These are phyloP conservation scores for Clavaria fumosa DNA, from an alignment of 768 basidiomycete species.

Conservation along the genomic window DNA sequence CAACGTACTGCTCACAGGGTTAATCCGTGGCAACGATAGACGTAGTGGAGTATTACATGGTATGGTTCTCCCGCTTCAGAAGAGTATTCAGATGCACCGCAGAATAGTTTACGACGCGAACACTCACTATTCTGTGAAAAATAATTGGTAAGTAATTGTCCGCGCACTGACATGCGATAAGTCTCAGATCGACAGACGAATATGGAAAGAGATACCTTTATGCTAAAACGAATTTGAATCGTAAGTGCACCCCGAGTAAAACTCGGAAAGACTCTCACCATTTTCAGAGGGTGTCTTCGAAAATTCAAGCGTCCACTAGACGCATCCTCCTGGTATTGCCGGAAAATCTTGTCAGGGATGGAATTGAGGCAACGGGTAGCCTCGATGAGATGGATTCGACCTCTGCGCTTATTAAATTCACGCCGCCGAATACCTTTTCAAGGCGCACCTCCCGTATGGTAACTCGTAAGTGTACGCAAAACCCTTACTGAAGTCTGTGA, in stretches of 20 bases:
- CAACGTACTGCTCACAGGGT: conserved; percentile 49
- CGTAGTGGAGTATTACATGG: conserved; percentile 29
- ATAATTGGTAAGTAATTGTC: conserved; percentile 58
- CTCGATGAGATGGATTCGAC: conserved; percentile 44
- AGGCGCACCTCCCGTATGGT: conserved; percentile 30
- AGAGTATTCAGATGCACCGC: too few relatives aligned
- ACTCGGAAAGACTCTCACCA: conserved; percentile 26
- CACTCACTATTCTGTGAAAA: conserved; percentile 72
- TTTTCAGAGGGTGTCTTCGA: conserved; percentile 55
- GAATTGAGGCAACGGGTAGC: conserved; percentile 21
- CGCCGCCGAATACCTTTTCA: background rate
- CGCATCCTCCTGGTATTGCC: conserved; percentile 54
- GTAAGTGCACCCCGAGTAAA: background rate
- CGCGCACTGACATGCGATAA: conserved; percentile 39
- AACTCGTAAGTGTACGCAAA: conserved; percentile 40
- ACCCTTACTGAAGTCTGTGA: too few relatives aligned
- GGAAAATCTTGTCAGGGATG: conserved; percentile 46
- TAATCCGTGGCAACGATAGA: background rate
- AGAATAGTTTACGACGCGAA: conserved; percentile 4
- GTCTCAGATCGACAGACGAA: background rate
- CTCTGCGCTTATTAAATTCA: conserved; percentile 22
- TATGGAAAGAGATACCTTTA: conserved; percentile 32
- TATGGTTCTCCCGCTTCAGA: conserved; percentile 82
- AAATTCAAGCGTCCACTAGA: conserved; percentile 38
- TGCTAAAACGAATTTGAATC: conserved; percentile 29